Evolutionary conservation across 2,329 filamentous ascomycete species (phyloP).

Genomic region (Aspergillus sp.): DNA sequence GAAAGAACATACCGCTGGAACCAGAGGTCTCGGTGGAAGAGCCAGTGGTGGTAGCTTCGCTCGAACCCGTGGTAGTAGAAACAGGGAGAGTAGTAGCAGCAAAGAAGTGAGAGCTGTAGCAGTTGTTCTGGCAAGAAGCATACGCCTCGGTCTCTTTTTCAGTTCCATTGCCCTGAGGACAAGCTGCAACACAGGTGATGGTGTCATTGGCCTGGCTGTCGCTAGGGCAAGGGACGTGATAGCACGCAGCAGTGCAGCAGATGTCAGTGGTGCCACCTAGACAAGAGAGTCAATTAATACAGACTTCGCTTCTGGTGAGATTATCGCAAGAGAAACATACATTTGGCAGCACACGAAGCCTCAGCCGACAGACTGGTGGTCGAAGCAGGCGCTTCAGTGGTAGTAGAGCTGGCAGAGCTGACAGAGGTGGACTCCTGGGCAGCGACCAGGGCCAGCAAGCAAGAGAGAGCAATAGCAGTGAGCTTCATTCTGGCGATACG

Average conservation of each 20-base stretch:
- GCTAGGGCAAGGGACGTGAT: slow-evolving; percentile 49
- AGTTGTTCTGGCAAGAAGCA: slow-evolving; percentile 45
- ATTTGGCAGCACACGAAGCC: slow-evolving; percentile 30
- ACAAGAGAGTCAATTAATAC: not conserved
- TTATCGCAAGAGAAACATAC: slow-evolving; percentile 16
- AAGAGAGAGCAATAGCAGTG: slow-evolving; percentile 39
- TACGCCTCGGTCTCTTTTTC: slow-evolving; percentile 46
- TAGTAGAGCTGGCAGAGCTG: too few species aligned
- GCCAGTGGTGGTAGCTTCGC: slow-evolving; percentile 13
- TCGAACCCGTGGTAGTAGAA: slow-evolving; percentile 18
- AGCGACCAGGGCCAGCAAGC: slow-evolving; percentile 41
- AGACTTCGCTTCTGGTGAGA: slow-evolving; percentile 9
- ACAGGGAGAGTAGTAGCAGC: too few species aligned
- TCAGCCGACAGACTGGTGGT: slow-evolving; percentile 28
- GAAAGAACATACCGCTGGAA: slow-evolving; percentile 9
- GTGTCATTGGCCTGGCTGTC: slow-evolving; percentile 47
- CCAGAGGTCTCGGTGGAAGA: slow-evolving; percentile 3
- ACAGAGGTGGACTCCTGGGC: slow-evolving; percentile 37
- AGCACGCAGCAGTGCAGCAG: slow-evolving; percentile 50
- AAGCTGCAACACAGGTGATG: slow-evolving; percentile 48
- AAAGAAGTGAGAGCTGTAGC: too few species aligned
- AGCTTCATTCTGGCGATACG: slow-evolving; percentile 33
- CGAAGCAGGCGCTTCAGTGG: too few species aligned
- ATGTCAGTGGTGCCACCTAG: slow-evolving; percentile 41
- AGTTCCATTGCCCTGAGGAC: slow-evolving; percentile 53